Conservation (phyloP, 306 rosid genomes). For the barrel medic (Medicago truncatula) region DNA sequence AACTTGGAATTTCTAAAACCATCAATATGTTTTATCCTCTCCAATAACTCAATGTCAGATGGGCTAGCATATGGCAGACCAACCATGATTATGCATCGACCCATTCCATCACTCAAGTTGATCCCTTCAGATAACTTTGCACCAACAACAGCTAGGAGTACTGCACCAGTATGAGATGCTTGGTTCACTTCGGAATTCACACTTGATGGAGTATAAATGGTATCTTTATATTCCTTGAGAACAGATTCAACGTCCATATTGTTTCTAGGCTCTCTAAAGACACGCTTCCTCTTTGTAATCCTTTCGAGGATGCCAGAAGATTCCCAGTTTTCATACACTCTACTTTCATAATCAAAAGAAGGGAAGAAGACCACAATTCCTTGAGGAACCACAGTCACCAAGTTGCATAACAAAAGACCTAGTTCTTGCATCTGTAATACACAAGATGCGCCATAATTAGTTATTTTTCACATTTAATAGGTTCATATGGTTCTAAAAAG, state of each 20-base stretch:
- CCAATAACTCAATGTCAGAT: slow-evolving; percentile 84
- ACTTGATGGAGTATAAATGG: slow-evolving; percentile 51
- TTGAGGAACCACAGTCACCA: slow-evolving; percentile 78
- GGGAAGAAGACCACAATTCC: slow-evolving; percentile 96
- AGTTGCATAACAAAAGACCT: slow-evolving; percentile 82
- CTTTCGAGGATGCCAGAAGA: slow-evolving; percentile 82
- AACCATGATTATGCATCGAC: slow-evolving; percentile 91
- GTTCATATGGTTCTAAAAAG: neutral
- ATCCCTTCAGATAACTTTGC: slow-evolving; percentile 97
- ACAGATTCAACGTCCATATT: slow-evolving; percentile 81
- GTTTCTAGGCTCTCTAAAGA: slow-evolving; percentile 93
- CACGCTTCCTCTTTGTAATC: slow-evolving; percentile 73
- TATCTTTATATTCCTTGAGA: slow-evolving; percentile 79
- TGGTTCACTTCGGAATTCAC: slow-evolving; percentile 53
- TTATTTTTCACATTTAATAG: slow-evolving; percentile 8
- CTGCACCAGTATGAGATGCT: slow-evolving; percentile 66
- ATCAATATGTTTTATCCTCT: slow-evolving; percentile 91
- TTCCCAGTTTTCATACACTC: slow-evolving; percentile 76
- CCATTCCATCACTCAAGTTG: slow-evolving; percentile 98
- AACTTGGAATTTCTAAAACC: slow-evolving; percentile 58
- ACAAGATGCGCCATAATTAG: slow-evolving; percentile 42
- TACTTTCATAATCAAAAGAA: slow-evolving; percentile 88
- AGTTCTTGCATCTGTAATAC: slow-evolving; percentile 78
- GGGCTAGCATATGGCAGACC: slow-evolving; percentile 96
- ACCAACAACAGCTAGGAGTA: slow-evolving; percentile 91